Conservation (phyloP, 1,284 basidiomycete species). For the Albatrellus sp. region DNA sequence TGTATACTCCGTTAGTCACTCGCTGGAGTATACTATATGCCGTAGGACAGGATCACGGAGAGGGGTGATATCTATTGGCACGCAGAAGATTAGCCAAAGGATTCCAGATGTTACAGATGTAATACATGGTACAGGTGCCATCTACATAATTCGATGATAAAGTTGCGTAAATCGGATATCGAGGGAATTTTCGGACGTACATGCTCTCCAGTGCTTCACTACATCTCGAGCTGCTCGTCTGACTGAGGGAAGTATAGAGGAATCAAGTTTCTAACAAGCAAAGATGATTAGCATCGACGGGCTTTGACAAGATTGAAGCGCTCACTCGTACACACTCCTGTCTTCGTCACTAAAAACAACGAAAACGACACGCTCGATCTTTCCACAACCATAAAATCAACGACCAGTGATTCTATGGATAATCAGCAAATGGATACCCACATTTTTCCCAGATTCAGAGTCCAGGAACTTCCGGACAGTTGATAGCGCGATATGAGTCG, state of each 20-base stretch:
- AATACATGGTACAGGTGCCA: too few relatives aligned
- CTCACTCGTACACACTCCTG: conserved; percentile 51
- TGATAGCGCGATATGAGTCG: conserved; percentile 58
- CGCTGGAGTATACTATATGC: too few relatives aligned
- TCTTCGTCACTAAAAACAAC: conserved; percentile 62
- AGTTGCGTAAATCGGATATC: too few relatives aligned
- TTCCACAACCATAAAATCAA: not conserved
- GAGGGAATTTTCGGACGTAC: too few relatives aligned
- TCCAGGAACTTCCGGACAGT: conserved; percentile 49
- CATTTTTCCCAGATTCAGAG: conserved; percentile 34
- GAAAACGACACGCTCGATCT: conserved; percentile 68
- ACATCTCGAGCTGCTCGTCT: conserved; percentile 1
- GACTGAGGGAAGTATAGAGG: conserved; percentile 50
- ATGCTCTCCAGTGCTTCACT: too few relatives aligned
- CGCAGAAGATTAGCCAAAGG: too few relatives aligned
- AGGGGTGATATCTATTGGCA: too few relatives aligned
- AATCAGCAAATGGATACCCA: conserved; percentile 16
- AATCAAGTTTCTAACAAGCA: conserved; percentile 33
- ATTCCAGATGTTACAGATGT: too few relatives aligned
- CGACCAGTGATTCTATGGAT: not conserved
- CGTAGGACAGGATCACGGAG: too few relatives aligned
- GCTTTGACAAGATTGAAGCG: not conserved
- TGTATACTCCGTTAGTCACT: too few relatives aligned
- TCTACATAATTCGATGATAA: too few relatives aligned
- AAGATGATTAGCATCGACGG: not conserved